These are phyloP conservation scores for Bacidia rubella DNA, from an alignment of 495 filamentous ascomycete genomes.

Conservation along the genomic window DNA sequence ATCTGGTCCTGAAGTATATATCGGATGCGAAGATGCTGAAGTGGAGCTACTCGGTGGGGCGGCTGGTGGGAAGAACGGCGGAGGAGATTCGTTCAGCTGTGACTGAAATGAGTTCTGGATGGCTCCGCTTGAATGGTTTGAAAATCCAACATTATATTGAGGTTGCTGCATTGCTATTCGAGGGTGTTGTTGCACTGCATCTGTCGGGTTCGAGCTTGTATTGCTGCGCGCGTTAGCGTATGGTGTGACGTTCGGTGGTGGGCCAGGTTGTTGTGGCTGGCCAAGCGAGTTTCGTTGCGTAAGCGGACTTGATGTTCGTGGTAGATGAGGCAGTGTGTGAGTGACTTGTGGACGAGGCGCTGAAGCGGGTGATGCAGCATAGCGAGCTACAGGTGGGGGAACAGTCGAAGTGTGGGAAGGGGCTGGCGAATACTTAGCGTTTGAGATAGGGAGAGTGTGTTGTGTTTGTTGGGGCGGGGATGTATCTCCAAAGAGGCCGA, in stretches of 20 bases:
- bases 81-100: slow-evolving; percentile 10
- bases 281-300: slow-evolving; percentile 35
- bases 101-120: background rate
- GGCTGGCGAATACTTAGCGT: slow-evolving; percentile 48
- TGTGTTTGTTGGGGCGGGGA: slow-evolving; percentile 28
- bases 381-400: slow-evolving; percentile 32
- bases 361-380: slow-evolving; percentile 36
- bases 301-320: slow-evolving; percentile 73
- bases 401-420: slow-evolving; percentile 30
- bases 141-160: background rate
- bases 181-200: background rate
- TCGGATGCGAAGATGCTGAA: slow-evolving; percentile 5
- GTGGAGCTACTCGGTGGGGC: slow-evolving; percentile 6
- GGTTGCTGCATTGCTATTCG: background rate
- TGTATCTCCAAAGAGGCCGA: slow-evolving; percentile 47
- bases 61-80: background rate
- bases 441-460: slow-evolving; percentile 21
- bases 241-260: background rate
- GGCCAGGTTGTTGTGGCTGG: background rate
- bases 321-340: slow-evolving; percentile 55
- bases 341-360: slow-evolving; percentile 27
- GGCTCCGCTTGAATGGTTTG: background rate
- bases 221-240: background rate
- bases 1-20: slow-evolving; percentile 29
- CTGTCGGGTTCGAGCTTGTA: background rate